Base-by-base conservation (phyloP, 116 monocot species). In the Thalassia testudinum region DNA sequence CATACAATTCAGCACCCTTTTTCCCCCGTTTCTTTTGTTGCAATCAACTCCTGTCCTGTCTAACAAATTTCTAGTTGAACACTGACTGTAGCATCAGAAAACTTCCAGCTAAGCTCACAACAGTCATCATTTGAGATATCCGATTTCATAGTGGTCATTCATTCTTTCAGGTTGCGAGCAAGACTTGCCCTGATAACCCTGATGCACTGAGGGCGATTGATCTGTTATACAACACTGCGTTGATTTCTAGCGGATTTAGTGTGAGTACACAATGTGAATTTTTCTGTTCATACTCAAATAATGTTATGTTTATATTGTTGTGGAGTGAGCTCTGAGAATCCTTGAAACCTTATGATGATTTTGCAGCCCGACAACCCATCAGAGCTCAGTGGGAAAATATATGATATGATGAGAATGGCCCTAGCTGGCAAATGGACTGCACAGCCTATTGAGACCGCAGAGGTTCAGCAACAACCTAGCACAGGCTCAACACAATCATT, bases 241-340 rank as follows among this genome's bases (percentile, higher is more conserved):
- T 93, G 29, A 84, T 93, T 45, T 84, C 93, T 24, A 93, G 93
- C 56, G 93, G 93, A 43, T 93, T 87, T 60, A 72, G 82, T 17
- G 93, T 93, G 53, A 76, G 93, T 79, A 19, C 23, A 26, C 5
- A 21, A 17, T 37, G 12, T 16, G 2, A 15, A 40, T 8, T 40
- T 40, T 7, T 8, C 40, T 40, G 40, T 14, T 45, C 4, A 45
- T 16, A 15, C 15, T 45, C 45, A 7, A 45, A n/a, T 7, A 6
- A 13, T 45, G 45, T 45, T 16, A 3, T 45, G 45, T 2, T n/a
- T 10, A 34, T 10, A 34, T 34, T 34, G 10, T 34, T 10, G 30
- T 34, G 30, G 6, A 3, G 10, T 34, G 6, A 5, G 30, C 30
- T 34, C 3, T 5, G 30, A 34, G n/a, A 34, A 34, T 34, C 6